Conservation (phyloP, 495 filamentous ascomycete species). For the Hypoxylon cercidicola region DNA sequence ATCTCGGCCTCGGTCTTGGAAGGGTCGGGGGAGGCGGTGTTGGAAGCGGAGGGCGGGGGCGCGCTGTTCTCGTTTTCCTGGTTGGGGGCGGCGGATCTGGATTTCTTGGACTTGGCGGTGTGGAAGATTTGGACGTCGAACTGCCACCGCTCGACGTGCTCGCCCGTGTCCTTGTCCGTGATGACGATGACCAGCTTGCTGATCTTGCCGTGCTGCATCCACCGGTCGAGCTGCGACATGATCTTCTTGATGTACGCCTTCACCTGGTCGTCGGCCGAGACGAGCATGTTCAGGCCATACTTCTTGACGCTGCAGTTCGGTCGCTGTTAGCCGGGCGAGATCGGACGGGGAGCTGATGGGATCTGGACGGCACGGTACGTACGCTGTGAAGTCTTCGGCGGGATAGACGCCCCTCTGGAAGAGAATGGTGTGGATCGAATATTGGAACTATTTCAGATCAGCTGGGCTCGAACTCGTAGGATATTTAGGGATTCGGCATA, state of each 20-base stretch:
- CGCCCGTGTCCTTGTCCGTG: conserved; percentile 94
- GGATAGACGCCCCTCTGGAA: conserved; percentile 98
- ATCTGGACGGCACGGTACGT: conserved; percentile 46
- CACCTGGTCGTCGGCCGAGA: conserved; percentile 95
- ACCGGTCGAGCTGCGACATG: conserved; percentile 93
- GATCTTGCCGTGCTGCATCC: conserved; percentile 97
- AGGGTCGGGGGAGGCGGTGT: conserved; percentile 48
- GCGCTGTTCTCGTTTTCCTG: conserved; percentile 50
- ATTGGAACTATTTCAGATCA: conserved; percentile 75
- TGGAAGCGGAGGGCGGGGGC: conserved; percentile 25
- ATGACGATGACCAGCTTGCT: conserved; percentile 96
- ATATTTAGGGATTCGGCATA: conserved; percentile 56
- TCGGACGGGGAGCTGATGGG: neutral
- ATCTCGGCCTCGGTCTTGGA: conserved; percentile 95
- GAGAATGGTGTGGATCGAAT: conserved; percentile 96
- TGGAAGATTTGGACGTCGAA: conserved; percentile 91
- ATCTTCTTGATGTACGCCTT: conserved; percentile 99
- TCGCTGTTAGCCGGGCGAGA: conserved; percentile 4
- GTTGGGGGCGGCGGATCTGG: conserved; percentile 61
- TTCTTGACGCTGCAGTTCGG: conserved; percentile 79
- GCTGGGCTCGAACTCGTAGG: neutral
- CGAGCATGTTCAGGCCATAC: conserved; percentile 98
- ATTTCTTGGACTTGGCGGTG: conserved; percentile 56
- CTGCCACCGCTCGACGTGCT: conserved; percentile 96
- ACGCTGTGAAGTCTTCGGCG: conserved; percentile 96